A percentile compares a stretch with the other conserved stretches of the same genome.
These are phyloP conservation scores for Phytophthora podocarpi DNA, from an alignment of 352 stramenopile genomes.

Conservation along the genomic window DNA sequence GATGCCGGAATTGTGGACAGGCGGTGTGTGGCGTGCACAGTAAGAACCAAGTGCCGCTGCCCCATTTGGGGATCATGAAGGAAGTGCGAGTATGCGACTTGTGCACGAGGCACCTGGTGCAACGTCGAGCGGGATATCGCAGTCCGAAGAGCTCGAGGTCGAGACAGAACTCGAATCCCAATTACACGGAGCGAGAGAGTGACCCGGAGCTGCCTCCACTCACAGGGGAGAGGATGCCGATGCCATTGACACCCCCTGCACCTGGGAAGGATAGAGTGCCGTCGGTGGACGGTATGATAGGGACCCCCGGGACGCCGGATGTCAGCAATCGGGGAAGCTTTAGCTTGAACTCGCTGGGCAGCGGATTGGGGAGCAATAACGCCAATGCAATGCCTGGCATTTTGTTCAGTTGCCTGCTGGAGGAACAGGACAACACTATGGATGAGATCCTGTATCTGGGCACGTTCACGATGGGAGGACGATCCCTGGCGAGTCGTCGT, in stretches of 20 bases:
- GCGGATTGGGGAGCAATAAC: slow-evolving; percentile 16
- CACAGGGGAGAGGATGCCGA: slow-evolving; percentile 21
- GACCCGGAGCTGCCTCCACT: slow-evolving; percentile 41
- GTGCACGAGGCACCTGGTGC: slow-evolving; percentile 70
- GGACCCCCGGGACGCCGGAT: slow-evolving; percentile 5
- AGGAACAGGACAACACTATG: slow-evolving; percentile 82
- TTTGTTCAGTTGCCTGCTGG: slow-evolving; percentile 73
- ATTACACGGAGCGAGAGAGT: slow-evolving; percentile 27
- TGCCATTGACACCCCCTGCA: slow-evolving; percentile 14
- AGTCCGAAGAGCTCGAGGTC: slow-evolving; percentile 39
- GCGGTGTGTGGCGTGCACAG: slow-evolving; percentile 77
- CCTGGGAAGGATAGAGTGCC: slow-evolving; percentile 8
- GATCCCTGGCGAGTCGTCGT: slow-evolving; percentile 65
- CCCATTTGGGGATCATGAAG: slow-evolving; percentile 75
- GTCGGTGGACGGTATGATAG: slow-evolving; percentile 1
- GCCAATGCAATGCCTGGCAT: slow-evolving; percentile 53
- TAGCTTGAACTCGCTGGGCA: slow-evolving; percentile 32
- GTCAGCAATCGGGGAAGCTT: slow-evolving; percentile 28
- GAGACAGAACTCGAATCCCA: slow-evolving; percentile 29
- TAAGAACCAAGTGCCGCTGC: slow-evolving; percentile 79
- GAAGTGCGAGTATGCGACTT: slow-evolving; percentile 78
- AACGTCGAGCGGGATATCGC: slow-evolving; percentile 68
- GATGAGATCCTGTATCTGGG: slow-evolving; percentile 79
- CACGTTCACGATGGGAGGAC: slow-evolving; percentile 81
- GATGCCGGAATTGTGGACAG: slow-evolving; percentile 68